Evolutionary conservation across 2,329 filamentous ascomycete genomes (phyloP), one percentile per base, ranked within the genome.

Genomic region (Chrysosporium keratinophilum): DNA sequence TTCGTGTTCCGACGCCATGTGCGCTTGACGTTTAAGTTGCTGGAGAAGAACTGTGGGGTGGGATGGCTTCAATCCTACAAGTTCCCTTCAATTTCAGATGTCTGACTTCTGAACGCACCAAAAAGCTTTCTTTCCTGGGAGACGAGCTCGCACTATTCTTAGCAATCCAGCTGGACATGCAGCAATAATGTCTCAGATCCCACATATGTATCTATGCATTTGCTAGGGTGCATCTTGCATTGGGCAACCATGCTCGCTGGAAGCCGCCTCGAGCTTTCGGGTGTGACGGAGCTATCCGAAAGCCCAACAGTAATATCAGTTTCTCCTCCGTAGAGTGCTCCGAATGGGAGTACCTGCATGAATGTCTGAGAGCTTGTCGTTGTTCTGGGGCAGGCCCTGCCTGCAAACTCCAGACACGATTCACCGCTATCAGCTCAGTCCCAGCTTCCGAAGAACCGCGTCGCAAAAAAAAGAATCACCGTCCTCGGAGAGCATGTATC

Each of bases 61-160:
- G 9, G 35, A 39, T 45, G 42, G 23, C 42, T 23, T 39, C 17
- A 37, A 40, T 49, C 46, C 46, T 23, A 48, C 45, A 28, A 33
- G 17, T n/a, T 48, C 45, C 31, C 15, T 48, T 49, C 34, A 49
- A 28, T 49, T 39, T 49, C 20, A 37, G 10, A n/a, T 43, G 40
- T 43, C 19, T 43, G 19, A 19, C n/a, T 23, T 20, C 11, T 20
- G 3, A 5, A n/a, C 17, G 17, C 19, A 14, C 35, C n/a, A 39
- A 10, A 19, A 35, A 20, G 41, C 12, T 39, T 9, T 43, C n/a
- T 17, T n/a, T 17, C 17, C 41, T 20, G 17, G 41, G 35, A 12
- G 4, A 39, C 35, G 35, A 39, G 11, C 35, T 14, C n/a, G 35
- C 35, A 23, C 47, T 50, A 50, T 50, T 41, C 28, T 50, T 50